Evolutionary conservation across 257 asterid genomes (phyloP), one percentile per base, ranked within the genome.

Genomic region (Solanum bulbocastanum): DNA sequence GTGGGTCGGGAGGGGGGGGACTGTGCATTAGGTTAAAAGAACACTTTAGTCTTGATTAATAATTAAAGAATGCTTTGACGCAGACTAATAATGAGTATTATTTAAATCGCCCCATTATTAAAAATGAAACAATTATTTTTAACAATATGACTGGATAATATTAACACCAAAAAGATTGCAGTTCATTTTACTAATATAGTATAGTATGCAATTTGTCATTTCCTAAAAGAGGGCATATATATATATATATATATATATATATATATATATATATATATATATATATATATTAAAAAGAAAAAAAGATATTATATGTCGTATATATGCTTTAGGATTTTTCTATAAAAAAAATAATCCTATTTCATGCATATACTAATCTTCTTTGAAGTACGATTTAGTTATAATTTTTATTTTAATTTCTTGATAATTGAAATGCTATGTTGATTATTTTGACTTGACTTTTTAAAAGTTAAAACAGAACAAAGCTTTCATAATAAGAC

Each of bases 21-120:
- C 8, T 6, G 9, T 15, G 85, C 46, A 86, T 91, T 91, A 84
- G 91, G 92, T 88, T 78, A 87, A 89, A 89, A 89, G 88, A 56
- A 23, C 83, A 27, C 90, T 90, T 90, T 89, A 87, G 60, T 84
- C 90, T 79, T 86, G 85, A 66, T 79, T 79, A 76, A n/a, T n/a
- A 76, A 76, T n/a, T 76, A 40, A 40, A 76, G 83, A 76, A n/a
- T 40, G 30, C 60, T 76, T 13, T 76, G 83, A 76, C 40, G 23
- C 49, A 40, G 35, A 40, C 83, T 40, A 40, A 18, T n/a, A n/a
- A n/a, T 73, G 30, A 35, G 46, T 44, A 46, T 27, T 81, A 27
- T 44, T 81, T 46, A 27, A 42, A 44, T 46, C 27, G 18, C 27
- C 37, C 12, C n/a, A 35, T 16, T 8, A 10, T 22, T 4, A 62